phyloP scores from a whole-genome alignment of 257 asterid species.

The Lantana camara region DNA sequence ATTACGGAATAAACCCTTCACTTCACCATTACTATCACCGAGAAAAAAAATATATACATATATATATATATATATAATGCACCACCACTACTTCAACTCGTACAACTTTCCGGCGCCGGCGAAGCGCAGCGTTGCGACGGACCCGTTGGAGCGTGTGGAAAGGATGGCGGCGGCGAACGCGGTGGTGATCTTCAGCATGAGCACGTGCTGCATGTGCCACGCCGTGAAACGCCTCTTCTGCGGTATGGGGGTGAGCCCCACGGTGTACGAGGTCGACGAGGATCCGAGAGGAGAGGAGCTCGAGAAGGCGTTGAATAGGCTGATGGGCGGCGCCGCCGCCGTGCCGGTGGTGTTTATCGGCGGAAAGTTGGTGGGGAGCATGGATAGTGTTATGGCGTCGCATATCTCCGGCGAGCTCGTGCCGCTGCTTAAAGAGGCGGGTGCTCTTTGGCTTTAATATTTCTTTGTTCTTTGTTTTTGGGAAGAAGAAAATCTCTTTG shows the following conservation, averaged over 20 bases:
- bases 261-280: constrained; percentile 43
- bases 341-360: constrained; percentile 54
- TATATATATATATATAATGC: too few relatives aligned
- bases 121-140: constrained; percentile 40
- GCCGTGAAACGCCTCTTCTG: constrained; percentile 43
- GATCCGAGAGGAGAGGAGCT: constrained; percentile 34
- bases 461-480: not conserved
- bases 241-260: constrained; percentile 49
- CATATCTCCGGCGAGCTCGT: constrained; percentile 50
- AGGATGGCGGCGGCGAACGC: constrained; percentile 42
- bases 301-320: constrained; percentile 30
- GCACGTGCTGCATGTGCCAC: constrained; percentile 64
- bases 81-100: constrained; percentile 13
- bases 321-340: constrained; percentile 32
- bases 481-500: not conserved
- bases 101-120: constrained; percentile 27
- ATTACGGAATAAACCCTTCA: not conserved
- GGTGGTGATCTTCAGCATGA: constrained; percentile 51
- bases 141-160: constrained; percentile 35
- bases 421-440: constrained; percentile 56
- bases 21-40: too few relatives aligned
- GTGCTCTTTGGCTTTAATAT: constrained; percentile 57
- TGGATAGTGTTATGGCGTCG: constrained; percentile 46
- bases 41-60: not conserved
- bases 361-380: constrained; percentile 46